phyloP scores from a whole-genome alignment of 129 eudicot species.

The Helianthus annuus region HanXRQr2.0-SUNRISE NC_035445.2:140330213-140330712 shows the following conservation, averaged over 20 bases:
- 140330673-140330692: too few species aligned
- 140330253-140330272: too few species aligned
- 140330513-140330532: conserved; percentile 47
- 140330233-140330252: too few species aligned
- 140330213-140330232: too few species aligned
- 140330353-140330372: neutral
- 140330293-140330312: too few species aligned
- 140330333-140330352: neutral
- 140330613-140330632: conserved; percentile 75
- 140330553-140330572: conserved; percentile 81
- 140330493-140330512: neutral
- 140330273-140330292: too few species aligned
- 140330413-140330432: neutral
- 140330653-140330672: neutral
- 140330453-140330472: neutral
- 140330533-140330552: conserved; percentile 87
- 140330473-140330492: neutral
- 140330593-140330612: conserved; percentile 74
- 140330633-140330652: neutral
- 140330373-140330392: neutral
- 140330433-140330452: neutral
- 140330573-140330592: conserved; percentile 92
- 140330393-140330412: neutral
- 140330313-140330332: too few species aligned
- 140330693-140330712: too few species aligned